phyloP scores from a whole-genome alignment of 345 rosid species.

The Lepidium didymum region DNA sequence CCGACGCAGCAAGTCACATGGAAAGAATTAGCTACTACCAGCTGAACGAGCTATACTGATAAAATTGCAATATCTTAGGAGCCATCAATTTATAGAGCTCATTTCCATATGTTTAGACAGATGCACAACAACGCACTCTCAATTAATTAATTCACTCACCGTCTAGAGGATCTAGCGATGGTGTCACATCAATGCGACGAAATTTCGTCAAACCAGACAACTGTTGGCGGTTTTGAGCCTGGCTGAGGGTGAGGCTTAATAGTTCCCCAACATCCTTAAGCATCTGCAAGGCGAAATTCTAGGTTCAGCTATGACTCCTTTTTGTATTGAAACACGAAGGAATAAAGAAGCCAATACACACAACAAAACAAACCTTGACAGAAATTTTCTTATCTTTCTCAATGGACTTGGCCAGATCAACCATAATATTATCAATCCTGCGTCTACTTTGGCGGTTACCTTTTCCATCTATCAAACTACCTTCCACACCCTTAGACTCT shows the following conservation, averaged over 20 bases:
- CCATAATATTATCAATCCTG: constrained; percentile 56
- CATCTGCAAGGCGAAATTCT: constrained; percentile 40
- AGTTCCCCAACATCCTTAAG: constrained; percentile 81
- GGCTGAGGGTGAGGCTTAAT: constrained; percentile 67
- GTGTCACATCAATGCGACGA: constrained; percentile 61
- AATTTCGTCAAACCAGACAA: constrained; percentile 79
- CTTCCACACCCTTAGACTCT: constrained; percentile 43
- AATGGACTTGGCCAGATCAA: constrained; percentile 74
- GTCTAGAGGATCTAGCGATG: constrained; percentile 63
- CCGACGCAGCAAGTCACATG: background rate
- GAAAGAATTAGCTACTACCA: background rate
- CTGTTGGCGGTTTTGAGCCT: constrained; percentile 60
- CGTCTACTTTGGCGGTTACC: constrained; percentile 54
- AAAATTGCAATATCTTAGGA: background rate
- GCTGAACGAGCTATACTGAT: background rate
- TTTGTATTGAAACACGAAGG: background rate
- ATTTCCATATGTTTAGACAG: background rate
- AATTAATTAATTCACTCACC: constrained; percentile 40
- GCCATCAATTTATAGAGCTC: background rate
- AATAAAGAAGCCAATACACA: background rate
- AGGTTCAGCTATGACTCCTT: background rate
- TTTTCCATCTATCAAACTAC: constrained; percentile 41
- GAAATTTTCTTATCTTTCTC: constrained; percentile 90
- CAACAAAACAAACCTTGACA: constrained; percentile 51
- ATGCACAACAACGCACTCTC: background rate